phyloP scores from a whole-genome alignment of 2,329 filamentous ascomycete species.

The Monosporascus sp. region DNA sequence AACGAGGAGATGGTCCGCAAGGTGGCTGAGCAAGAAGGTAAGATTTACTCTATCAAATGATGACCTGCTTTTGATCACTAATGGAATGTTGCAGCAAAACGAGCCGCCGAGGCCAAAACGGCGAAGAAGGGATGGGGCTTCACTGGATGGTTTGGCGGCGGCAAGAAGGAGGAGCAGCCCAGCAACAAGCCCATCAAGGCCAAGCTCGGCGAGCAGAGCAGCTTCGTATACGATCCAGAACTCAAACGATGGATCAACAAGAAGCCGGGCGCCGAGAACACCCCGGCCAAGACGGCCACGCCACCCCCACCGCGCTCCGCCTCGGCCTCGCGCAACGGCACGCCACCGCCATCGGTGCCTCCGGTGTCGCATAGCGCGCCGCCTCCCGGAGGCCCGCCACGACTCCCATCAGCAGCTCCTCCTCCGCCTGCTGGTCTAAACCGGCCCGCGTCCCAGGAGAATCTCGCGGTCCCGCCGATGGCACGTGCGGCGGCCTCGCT shows the following conservation, averaged over 20 bases:
- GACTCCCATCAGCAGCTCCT: constrained; percentile 14
- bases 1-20: constrained; percentile 82
- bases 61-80: constrained; percentile 4
- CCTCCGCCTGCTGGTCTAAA: constrained; percentile 25
- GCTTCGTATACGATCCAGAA: constrained; percentile 92
- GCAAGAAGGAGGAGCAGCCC: constrained; percentile 55
- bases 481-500: constrained; percentile 42
- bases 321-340: constrained; percentile 48
- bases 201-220: constrained; percentile 89
- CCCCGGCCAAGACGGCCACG: constrained; percentile 55
- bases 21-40: constrained; percentile 71
- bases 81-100: constrained; percentile 46
- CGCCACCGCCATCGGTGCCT: constrained; percentile 42
- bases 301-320: constrained; percentile 71
- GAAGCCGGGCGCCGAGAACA: constrained; percentile 66
- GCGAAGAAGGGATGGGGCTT: constrained; percentile 73
- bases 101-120: constrained; percentile 46
- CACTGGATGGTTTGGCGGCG: constrained; percentile 76
- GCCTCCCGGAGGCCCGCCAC: constrained; percentile 12
- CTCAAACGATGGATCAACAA: constrained; percentile 98
- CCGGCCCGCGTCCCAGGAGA: constrained; percentile 31
- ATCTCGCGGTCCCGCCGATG: constrained; percentile 35
- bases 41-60: constrained; percentile 23
- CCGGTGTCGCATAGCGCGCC: constrained; percentile 10
- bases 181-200: constrained; percentile 71